phyloP scores from a whole-genome alignment of 352 stramenopile species.

The Halophytophthora batemanensis region DNA sequence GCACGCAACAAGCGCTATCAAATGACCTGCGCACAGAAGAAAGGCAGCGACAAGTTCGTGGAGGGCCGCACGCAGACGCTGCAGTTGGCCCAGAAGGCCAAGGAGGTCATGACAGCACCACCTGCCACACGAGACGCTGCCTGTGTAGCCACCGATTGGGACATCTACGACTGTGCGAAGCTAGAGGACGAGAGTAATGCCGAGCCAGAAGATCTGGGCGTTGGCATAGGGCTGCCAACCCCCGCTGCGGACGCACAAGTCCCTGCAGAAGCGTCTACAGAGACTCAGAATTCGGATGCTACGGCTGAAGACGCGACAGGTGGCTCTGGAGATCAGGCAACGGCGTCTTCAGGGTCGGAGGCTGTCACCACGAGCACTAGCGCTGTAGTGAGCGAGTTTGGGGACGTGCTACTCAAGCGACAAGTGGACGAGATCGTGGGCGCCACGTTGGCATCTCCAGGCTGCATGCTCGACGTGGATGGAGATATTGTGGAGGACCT shows the following conservation, averaged over 20 bases:
- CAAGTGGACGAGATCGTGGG: conserved; percentile 82
- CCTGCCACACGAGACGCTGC: conserved; percentile 70
- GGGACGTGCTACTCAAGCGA: conserved; percentile 58
- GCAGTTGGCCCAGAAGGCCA: conserved; percentile 75
- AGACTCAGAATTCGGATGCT: conserved; percentile 14
- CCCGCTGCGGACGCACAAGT: conserved; percentile 1
- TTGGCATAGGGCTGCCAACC: neutral
- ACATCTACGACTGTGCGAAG: conserved; percentile 76
- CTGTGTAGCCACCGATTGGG: conserved; percentile 78
- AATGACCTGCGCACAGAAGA: conserved; percentile 63
- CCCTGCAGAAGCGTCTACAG: conserved; percentile 8
- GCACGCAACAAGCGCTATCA: conserved; percentile 68
- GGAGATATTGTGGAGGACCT: conserved; percentile 78
- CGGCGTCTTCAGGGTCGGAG: conserved; percentile 8
- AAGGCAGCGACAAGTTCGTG: conserved; percentile 76
- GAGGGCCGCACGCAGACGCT: conserved; percentile 63
- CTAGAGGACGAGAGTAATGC: conserved; percentile 23
- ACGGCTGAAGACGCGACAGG: conserved; percentile 4
- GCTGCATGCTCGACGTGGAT: conserved; percentile 75
- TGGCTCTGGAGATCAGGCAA: neutral
- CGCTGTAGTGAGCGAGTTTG: conserved; percentile 26
- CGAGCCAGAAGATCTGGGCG: conserved; percentile 25
- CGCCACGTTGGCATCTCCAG: conserved; percentile 66
- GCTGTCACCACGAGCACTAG: too few species aligned
- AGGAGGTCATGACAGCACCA: conserved; percentile 80